Base-by-base conservation (phyloP, 805 yeast species). In the Saccharomycopsis malanga region DNA sequence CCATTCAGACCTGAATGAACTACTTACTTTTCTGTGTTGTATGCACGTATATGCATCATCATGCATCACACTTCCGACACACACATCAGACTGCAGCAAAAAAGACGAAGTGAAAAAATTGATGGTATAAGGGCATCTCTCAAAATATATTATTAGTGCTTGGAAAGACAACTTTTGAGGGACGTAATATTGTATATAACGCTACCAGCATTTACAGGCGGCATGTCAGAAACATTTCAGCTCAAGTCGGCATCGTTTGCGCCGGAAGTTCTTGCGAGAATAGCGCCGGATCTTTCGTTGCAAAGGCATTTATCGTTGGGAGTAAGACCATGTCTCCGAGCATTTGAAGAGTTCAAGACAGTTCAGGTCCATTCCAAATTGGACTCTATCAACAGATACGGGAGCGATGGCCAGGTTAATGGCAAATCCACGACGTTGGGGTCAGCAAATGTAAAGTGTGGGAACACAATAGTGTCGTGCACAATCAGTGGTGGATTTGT, bases 241-340 rank as follows among this genome's bases (percentile, higher is more conserved):
- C 43, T 61, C 45, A 61, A 67, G 37, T 73, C 82, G 12, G 70
- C 83, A 30, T 67, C 76, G 3, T 87, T 88, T 61, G 81, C 93
- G 1, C 91, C 96, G 0, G 83, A 81, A 22, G 87, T 87, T 9
- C 68, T 89, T 37, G 88, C 93, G 1, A 69, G 93, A 44, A 75
- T 89, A 32, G 87, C 94, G 1, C 96, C 97, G 1, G 95, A 87
- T 48, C 61, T 85, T 12, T 83, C 91, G 4, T 69, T 89, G 38
- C 83, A 84, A 59, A 74, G 94, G 58, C 95, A 87, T 61, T 61
- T 89, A 14, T 73, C 82, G 17, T 67, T 78, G 17, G 91, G 93
- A 0, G 58, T 83, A 20, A 79, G 97, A 53, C 96, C 96, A 7
- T 76, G 80, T 40, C 64, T 81, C 42, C 74, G 96, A 39, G 70